Evolutionary conservation across 768 basidiomycete species (phyloP).

Genomic region (Russula virescens): DNA sequence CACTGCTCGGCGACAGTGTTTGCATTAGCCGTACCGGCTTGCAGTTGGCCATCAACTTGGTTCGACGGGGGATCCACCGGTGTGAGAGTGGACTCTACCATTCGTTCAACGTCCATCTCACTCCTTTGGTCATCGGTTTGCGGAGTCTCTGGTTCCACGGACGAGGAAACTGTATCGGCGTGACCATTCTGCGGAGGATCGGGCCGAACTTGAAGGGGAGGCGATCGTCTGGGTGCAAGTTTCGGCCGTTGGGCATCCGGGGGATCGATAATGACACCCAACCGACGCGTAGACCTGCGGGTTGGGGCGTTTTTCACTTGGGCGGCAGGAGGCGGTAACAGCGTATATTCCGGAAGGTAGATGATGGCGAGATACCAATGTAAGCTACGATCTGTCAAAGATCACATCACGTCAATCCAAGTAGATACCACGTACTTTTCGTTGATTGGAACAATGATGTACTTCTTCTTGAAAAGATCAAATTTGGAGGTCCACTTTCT

Average conservation of each 20-base stretch:
- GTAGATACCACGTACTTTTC: conserved; percentile 60
- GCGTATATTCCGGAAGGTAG: conserved; percentile 62
- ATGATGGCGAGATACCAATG: conserved; percentile 99
- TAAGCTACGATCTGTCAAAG: conserved; percentile 43
- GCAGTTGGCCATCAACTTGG: not conserved
- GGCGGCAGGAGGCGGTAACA: conserved; percentile 42
- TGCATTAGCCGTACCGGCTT: not conserved
- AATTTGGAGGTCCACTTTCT: conserved; percentile 91
- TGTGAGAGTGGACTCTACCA: conserved; percentile 14
- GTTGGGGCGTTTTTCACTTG: not conserved
- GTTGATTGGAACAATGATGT: conserved; percentile 92
- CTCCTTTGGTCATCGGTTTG: conserved; percentile 16
- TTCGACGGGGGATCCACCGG: not conserved
- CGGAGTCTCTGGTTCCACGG: conserved; percentile 10
- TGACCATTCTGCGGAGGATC: conserved; percentile 4
- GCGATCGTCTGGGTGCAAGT: not conserved
- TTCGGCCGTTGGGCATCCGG: not conserved
- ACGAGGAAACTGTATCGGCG: not conserved
- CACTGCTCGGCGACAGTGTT: not conserved
- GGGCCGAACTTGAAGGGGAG: conserved; percentile 5
- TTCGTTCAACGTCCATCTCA: conserved; percentile 20
- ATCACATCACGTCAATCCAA: not conserved
- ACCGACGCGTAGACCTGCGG: conserved; percentile 19
- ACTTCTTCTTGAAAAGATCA: conserved; percentile 86
- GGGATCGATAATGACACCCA: conserved; percentile 8